Percentiles rank a stretch among this genome's conserved stretches.
phyloP scores from a whole-genome alignment of 345 rosid species.

The Dimocarpus longan region DNA sequence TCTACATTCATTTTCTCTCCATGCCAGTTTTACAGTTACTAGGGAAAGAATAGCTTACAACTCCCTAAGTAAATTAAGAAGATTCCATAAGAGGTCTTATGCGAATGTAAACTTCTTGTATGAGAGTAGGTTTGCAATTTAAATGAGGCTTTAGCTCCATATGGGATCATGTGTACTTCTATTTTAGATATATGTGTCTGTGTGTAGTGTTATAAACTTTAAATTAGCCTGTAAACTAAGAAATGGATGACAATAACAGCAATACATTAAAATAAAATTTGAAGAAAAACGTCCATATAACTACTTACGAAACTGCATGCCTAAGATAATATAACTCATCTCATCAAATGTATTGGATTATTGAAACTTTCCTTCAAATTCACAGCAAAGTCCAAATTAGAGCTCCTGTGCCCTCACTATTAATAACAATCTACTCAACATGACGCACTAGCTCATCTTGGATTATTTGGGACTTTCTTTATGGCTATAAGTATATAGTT shows the following conservation, averaged over 20 bases:
- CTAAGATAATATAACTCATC: conserved; percentile 46
- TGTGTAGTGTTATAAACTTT: not conserved
- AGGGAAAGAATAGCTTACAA: not conserved
- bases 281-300: not conserved
- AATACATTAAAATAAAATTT: too few species aligned
- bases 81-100: not conserved
- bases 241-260: not conserved
- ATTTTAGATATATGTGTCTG: not conserved
- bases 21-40: too few species aligned
- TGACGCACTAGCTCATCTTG: conserved; percentile 83
- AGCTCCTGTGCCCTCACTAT: conserved; percentile 92
- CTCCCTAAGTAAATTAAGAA: not conserved
- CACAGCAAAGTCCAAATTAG: conserved; percentile 92
- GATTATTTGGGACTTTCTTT: conserved; percentile 90
- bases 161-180: not conserved
- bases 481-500: conserved; percentile 50
- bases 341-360: conserved; percentile 81
- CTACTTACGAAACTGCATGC: not conserved
- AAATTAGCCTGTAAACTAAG: not conserved
- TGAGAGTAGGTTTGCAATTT: not conserved
- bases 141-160: not conserved
- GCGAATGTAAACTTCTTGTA: not conserved
- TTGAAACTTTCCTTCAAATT: conserved; percentile 92
- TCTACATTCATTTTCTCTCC: too few species aligned
- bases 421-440: conserved; percentile 82